These are phyloP conservation scores for Epichloe sibirici DNA, from an alignment of 2,329 filamentous ascomycete genomes.

Conservation along the genomic window DNA sequence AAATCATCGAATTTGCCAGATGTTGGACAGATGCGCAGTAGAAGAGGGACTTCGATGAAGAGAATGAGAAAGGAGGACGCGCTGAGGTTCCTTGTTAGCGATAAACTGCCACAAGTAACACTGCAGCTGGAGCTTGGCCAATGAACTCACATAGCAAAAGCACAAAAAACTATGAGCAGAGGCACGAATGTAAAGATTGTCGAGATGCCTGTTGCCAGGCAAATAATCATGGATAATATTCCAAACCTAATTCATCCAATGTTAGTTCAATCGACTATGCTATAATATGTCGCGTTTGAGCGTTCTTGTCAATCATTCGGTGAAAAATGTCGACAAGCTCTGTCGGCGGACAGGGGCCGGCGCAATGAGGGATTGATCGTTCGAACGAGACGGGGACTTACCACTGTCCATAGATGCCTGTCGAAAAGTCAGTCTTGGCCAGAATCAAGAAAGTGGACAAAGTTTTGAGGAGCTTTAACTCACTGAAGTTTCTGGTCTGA, in stretches of 20 bases:
- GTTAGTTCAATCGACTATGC: constrained; percentile 1
- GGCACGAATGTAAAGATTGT: constrained; percentile 48
- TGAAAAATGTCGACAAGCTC: background rate
- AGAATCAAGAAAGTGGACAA: constrained; percentile 1
- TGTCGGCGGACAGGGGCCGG: background rate
- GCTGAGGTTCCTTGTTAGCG: constrained; percentile 28
- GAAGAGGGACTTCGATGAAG: constrained; percentile 83
- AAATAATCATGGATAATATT: constrained; percentile 58
- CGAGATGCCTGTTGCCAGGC: constrained; percentile 56
- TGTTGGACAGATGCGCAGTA: constrained; percentile 95
- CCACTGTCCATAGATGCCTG: constrained; percentile 69
- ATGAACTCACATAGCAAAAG: constrained; percentile 39
- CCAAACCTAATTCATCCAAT: constrained; percentile 42
- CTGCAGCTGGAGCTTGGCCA: background rate
- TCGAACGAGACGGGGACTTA: constrained; percentile 28
- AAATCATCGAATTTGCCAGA: constrained; percentile 77
- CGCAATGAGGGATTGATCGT: background rate
- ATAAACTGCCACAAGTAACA: background rate
- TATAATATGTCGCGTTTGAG: background rate
- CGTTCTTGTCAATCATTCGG: background rate
- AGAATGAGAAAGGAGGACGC: constrained; percentile 61
- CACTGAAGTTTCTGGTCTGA: constrained; percentile 63
- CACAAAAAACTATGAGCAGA: constrained; percentile 38
- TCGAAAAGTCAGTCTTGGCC: constrained; percentile 1
- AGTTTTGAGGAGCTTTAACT: constrained; percentile 19